phyloP scores from a whole-genome alignment of 495 filamentous ascomycete genomes.

The Podospora anserina region DNA sequence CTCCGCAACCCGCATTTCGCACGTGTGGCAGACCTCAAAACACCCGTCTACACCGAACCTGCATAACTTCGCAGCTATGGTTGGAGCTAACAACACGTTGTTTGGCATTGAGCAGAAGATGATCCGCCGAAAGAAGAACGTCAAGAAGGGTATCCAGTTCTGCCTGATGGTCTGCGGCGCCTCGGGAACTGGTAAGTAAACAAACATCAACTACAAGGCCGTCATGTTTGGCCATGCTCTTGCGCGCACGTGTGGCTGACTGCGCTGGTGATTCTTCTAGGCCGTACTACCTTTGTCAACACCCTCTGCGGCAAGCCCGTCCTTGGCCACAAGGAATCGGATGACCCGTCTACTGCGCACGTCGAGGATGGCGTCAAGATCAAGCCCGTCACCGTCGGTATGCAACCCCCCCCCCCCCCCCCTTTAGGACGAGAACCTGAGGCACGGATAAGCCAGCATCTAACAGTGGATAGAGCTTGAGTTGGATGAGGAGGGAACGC shows the following conservation, averaged over 20 bases:
- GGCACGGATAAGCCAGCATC: background rate
- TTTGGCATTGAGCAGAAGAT: conserved; percentile 60
- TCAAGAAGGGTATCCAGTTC: conserved; percentile 99
- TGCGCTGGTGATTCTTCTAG: conserved; percentile 42
- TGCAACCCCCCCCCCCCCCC: conserved; percentile 32
- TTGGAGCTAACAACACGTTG: conserved; percentile 40
- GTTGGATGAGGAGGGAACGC: conserved; percentile 95
- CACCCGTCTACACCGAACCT: conserved; percentile 19
- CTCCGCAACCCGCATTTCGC: conserved; percentile 2
- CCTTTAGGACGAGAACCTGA: background rate
- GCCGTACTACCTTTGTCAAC: conserved; percentile 98
- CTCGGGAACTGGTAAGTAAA: conserved; percentile 84
- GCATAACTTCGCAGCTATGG: conserved; percentile 5
- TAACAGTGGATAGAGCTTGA: conserved; percentile 69
- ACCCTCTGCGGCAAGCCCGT: conserved; percentile 96
- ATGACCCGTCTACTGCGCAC: conserved; percentile 84
- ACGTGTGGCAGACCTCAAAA: conserved; percentile 7
- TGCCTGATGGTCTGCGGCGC: conserved; percentile 99
- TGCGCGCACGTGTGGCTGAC: background rate
- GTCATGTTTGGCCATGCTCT: background rate
- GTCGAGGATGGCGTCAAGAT: conserved; percentile 95
- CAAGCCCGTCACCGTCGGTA: conserved; percentile 97
- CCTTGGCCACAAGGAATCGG: conserved; percentile 79
- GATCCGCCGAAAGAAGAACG: conserved; percentile 99
- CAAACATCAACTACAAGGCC: background rate